Evolutionary conservation across 116 monocot genomes (phyloP), one percentile per base, ranked within the genome.

Genomic region (Zostera marina): DNA sequence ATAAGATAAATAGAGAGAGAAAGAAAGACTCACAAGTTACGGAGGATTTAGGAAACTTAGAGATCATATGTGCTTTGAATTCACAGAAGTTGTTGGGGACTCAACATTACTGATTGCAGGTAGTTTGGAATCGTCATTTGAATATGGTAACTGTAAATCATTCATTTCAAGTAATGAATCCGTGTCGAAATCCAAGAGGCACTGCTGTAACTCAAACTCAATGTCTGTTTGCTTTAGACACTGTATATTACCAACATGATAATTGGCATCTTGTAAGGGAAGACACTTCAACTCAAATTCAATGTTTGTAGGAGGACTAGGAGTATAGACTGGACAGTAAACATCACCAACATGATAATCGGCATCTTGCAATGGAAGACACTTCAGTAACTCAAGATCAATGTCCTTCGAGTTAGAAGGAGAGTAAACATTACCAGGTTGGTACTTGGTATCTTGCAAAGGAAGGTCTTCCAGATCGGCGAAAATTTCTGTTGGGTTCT

Each of bases 181-280:
- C 1, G 9, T 17, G 17, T 63, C 63, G 39, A 47, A 7, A 14
- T 15, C 47, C 41, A 63, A 15, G 8, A 63, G 63, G 26, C 17
- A 40, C 41, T 63, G 38, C 52, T 63, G 63, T 40, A 63, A 63
- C 16, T 63, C 49, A 41, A 5, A 51, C 51, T 63, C 51, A 3
- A 7, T 51, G 7, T 42, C 42, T 19, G 41, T 9, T 21, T 58
- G 58, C 32, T 11, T 8, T 9, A 11, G 43, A 11, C 41, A 17
- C 11, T 8, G 42, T 10, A 58, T 7, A 19, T 20, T 6, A 25
- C 24, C 6, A 44, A 7, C 5, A 47, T 12, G 12, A 22, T 61
- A 47, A 14, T 24, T 13, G 22, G 13, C n/a, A 13, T 24, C 13
- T 12, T 21, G 60, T n/a, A 23, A 10, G 11, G 22, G 23, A 44